Percentiles rank a stretch among this genome's conserved stretches.
Conservation (phyloP, 352 stramenopile genomes). For the Pythium periplocum region DNA sequence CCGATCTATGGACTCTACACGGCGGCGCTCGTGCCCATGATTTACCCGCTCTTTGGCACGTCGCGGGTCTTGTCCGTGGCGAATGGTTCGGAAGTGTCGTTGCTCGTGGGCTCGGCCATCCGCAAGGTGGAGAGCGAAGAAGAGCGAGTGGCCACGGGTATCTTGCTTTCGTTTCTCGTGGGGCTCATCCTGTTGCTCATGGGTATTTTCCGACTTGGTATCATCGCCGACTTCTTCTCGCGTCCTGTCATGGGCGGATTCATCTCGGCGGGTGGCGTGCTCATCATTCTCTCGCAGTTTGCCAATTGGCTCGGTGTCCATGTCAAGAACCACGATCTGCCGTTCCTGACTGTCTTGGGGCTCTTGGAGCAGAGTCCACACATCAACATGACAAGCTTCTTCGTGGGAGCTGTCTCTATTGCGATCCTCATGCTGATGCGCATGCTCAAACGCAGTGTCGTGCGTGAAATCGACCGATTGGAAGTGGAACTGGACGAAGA, state of each 20-base stretch:
- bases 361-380: slow-evolving; percentile 54
- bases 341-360: slow-evolving; percentile 56
- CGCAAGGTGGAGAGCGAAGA: slow-evolving; percentile 53
- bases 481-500: slow-evolving; percentile 36
- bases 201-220: slow-evolving; percentile 74
- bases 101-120: slow-evolving; percentile 52
- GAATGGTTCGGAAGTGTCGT: slow-evolving; percentile 60
- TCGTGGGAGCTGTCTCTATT: slow-evolving; percentile 54
- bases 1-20: slow-evolving; percentile 89
- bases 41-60: slow-evolving; percentile 83
- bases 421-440: slow-evolving; percentile 44
- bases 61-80: slow-evolving; percentile 80
- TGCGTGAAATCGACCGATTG: slow-evolving; percentile 29
- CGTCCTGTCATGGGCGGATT: slow-evolving; percentile 90
- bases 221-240: slow-evolving; percentile 87
- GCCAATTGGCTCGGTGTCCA: slow-evolving; percentile 82
- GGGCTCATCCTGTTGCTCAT: slow-evolving; percentile 72
- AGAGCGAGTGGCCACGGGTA: slow-evolving; percentile 44
- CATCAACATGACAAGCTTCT: slow-evolving; percentile 65
- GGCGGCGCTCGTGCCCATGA: slow-evolving; percentile 75
- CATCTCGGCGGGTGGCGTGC: slow-evolving; percentile 81
- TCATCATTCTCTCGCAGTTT: slow-evolving; percentile 89
- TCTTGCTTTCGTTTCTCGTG: slow-evolving; percentile 64
- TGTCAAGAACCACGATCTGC: slow-evolving; percentile 37
- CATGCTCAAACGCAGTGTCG: slow-evolving; percentile 36